Conservation (phyloP, 2,329 filamentous ascomycete genomes). For the Diaporthe sp. region DNA sequence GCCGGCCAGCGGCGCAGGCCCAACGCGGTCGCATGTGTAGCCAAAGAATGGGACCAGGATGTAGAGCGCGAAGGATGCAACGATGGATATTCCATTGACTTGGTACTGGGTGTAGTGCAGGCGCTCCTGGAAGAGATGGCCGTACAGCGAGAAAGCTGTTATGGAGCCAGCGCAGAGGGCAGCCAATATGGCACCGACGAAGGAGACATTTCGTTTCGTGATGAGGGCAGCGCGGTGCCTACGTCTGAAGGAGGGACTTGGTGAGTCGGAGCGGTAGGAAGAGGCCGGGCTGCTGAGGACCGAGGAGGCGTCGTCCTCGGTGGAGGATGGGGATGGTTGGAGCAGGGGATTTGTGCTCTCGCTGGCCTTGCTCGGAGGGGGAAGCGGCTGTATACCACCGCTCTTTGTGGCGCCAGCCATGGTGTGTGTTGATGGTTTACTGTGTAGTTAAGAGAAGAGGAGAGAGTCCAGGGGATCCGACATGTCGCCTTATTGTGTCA, state of each 20-base stretch:
- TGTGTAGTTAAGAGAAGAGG: neutral
- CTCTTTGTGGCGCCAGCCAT: constrained; percentile 33
- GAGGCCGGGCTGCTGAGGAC: constrained; percentile 39
- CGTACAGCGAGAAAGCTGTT: constrained; percentile 94
- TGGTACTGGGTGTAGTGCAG: constrained; percentile 92
- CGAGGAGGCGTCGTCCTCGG: constrained; percentile 34
- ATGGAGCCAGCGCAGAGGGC: constrained; percentile 81
- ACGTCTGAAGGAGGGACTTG: constrained; percentile 31
- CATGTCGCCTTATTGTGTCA: constrained; percentile 34
- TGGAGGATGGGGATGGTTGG: constrained; percentile 32
- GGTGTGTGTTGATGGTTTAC: constrained; percentile 9
- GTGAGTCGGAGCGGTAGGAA: constrained; percentile 39
- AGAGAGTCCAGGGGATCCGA: neutral
- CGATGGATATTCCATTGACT: constrained; percentile 91
- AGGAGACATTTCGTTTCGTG: constrained; percentile 40
- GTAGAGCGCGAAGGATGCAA: constrained; percentile 90
- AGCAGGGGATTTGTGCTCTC: constrained; percentile 31
- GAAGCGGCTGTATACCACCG: constrained; percentile 18
- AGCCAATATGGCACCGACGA: constrained; percentile 43
- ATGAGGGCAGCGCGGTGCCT: constrained; percentile 35
- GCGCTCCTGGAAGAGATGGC: constrained; percentile 87
- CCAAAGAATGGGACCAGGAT: constrained; percentile 91
- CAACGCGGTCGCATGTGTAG: constrained; percentile 90
- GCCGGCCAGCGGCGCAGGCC: constrained; percentile 82
- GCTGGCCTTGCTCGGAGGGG: neutral